Conservation (phyloP, 768 basidiomycete species). For the Mycena vulgaris region DNA sequence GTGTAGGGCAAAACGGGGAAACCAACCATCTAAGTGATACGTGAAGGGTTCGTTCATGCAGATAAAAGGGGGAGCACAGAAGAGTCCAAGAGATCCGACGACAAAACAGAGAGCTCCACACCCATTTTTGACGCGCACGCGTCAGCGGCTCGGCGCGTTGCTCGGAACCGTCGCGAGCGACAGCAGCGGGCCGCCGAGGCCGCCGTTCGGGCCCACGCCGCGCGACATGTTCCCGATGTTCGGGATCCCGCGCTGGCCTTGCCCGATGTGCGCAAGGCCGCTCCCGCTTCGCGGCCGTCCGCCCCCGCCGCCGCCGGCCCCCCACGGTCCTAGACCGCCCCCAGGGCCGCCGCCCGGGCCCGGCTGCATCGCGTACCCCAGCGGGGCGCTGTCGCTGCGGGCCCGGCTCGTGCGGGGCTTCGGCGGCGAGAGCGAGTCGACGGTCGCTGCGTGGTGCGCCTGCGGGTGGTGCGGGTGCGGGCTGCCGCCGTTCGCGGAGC, state of each 20-base stretch:
- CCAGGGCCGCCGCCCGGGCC: conserved; percentile 35
- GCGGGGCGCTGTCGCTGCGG: conserved; percentile 77
- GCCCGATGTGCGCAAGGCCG: conserved; percentile 54
- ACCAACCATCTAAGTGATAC: conserved; percentile 20
- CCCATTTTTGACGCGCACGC: conserved; percentile 25
- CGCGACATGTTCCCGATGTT: conserved; percentile 57
- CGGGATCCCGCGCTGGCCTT: conserved; percentile 46
- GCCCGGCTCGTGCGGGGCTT: conserved; percentile 65
- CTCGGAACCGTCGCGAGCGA: conserved; percentile 52
- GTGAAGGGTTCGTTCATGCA: neutral
- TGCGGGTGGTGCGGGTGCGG: conserved; percentile 42
- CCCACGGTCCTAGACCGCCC: conserved; percentile 43
- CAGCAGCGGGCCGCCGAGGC: conserved; percentile 43
- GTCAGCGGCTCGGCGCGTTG: conserved; percentile 38
- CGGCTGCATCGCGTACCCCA: conserved; percentile 62
- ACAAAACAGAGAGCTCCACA: conserved; percentile 21
- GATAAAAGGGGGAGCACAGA: neutral
- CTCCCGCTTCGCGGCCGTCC: conserved; percentile 68
- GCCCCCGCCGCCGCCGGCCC: conserved; percentile 45
- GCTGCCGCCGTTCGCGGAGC: conserved; percentile 25
- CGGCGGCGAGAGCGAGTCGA: conserved; percentile 48
- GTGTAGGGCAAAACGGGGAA: neutral
- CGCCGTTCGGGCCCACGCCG: conserved; percentile 37
- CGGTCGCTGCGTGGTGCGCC: conserved; percentile 38
- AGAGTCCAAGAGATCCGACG: conserved; percentile 26